These are phyloP conservation scores for Xylaria palmicola DNA, from an alignment of 495 filamentous ascomycete species.

Conservation along the genomic window DNA sequence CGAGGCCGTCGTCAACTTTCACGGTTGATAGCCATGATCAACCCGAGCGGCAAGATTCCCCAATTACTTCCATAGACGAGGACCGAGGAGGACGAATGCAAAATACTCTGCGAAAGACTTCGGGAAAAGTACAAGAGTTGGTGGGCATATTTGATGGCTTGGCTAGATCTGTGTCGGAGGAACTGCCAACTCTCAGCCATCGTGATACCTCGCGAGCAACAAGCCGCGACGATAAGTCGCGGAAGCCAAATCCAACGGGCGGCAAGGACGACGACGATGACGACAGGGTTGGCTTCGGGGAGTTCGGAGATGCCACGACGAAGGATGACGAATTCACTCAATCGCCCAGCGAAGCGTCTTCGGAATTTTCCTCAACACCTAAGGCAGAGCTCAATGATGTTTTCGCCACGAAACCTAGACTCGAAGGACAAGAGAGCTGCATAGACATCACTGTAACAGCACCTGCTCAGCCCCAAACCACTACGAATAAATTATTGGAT, in stretches of 20 bases:
- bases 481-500: slow-evolving; percentile 32
- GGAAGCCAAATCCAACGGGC: too few relatives aligned
- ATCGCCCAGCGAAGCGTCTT: not conserved
- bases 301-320: slow-evolving; percentile 49
- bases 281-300: slow-evolving; percentile 47
- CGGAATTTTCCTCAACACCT: slow-evolving; percentile 16
- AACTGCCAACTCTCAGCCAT: slow-evolving; percentile 21
- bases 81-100: slow-evolving; percentile 36
- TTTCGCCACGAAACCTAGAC: not conserved
- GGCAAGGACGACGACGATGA: slow-evolving; percentile 1
- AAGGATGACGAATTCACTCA: not conserved
- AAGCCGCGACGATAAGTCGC: slow-evolving; percentile 13
- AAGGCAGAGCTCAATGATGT: slow-evolving; percentile 13
- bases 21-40: slow-evolving; percentile 42
- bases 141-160: slow-evolving; percentile 49
- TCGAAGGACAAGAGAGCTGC: not conserved
- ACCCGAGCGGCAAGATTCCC: slow-evolving; percentile 44
- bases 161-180: slow-evolving; percentile 35
- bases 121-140: slow-evolving; percentile 47
- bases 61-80: slow-evolving; percentile 55
- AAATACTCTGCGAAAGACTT: slow-evolving; percentile 25
- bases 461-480: slow-evolving; percentile 13
- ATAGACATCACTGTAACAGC: not conserved
- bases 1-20: slow-evolving; percentile 41
- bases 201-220: slow-evolving; percentile 16